Percentiles rank a stretch among this genome's conserved stretches.
phyloP scores from a whole-genome alignment of 768 basidiomycete genomes.

The Rhodotorula diobovata region DNA sequence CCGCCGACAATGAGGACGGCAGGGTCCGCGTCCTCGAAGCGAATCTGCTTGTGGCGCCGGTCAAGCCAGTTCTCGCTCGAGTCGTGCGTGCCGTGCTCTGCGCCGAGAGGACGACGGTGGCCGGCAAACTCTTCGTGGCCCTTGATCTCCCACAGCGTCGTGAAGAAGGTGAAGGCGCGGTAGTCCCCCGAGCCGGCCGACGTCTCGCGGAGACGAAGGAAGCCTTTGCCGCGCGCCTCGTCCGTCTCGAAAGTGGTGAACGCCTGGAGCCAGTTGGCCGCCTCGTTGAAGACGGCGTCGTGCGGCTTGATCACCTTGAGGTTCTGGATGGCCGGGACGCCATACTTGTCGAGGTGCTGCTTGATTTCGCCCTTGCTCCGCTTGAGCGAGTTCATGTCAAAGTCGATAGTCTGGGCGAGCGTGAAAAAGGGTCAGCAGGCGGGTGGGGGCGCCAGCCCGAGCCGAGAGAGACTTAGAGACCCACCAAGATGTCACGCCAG shows the following conservation, averaged over 20 bases:
- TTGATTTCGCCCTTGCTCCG: conserved; percentile 28
- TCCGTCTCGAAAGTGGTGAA: conserved; percentile 41
- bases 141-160: conserved; percentile 41
- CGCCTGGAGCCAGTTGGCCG: conserved; percentile 39
- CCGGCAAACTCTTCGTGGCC: conserved; percentile 37
- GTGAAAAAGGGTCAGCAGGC: background rate
- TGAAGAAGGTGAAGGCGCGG: conserved; percentile 42
- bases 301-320: conserved; percentile 24
- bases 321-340: conserved; percentile 31
- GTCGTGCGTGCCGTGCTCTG: conserved; percentile 39
- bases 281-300: conserved; percentile 36
- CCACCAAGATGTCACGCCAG: conserved; percentile 42
- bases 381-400: conserved; percentile 28
- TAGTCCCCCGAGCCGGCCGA: conserved; percentile 30
- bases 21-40: conserved; percentile 56
- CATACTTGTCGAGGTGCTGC: conserved; percentile 31
- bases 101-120: conserved; percentile 39
- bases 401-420: conserved; percentile 16
- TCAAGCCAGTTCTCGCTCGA: conserved; percentile 53
- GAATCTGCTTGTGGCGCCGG: conserved; percentile 50
- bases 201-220: conserved; percentile 37
- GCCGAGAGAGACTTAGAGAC: background rate
- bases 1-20: conserved; percentile 54
- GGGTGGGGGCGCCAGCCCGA: background rate
- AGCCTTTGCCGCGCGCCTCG: conserved; percentile 37